Evolutionary conservation across 768 basidiomycete species (phyloP).

Genomic region (Naganishia kalamii): DNA sequence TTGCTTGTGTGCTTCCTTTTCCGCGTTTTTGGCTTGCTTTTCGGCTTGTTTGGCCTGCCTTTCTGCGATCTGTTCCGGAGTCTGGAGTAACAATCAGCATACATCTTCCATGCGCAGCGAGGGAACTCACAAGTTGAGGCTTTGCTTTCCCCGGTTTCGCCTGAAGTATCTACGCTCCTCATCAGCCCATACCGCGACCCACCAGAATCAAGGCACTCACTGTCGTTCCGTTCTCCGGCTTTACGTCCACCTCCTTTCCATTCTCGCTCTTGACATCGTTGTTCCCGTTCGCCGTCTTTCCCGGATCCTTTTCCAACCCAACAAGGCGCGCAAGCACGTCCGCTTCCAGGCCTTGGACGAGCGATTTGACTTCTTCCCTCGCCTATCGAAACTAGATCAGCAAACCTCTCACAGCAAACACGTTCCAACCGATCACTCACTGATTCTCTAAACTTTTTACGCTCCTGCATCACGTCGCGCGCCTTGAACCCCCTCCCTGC

Average conservation of each 20-base stretch:
- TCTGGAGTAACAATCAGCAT: too few species aligned
- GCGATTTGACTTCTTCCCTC: background rate
- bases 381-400: background rate
- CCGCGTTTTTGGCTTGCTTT: constrained; percentile 10
- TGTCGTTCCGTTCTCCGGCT: background rate
- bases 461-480: constrained; percentile 18
- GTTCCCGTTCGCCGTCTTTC: background rate
- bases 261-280: background rate
- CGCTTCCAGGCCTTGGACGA: background rate
- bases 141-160: constrained; percentile 6
- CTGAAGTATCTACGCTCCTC: background rate
- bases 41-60: constrained; percentile 18
- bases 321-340: background rate
- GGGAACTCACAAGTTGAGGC: background rate
- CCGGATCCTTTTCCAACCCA: constrained; percentile 1
- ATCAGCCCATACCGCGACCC: background rate
- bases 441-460: constrained; percentile 2
- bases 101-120: too few species aligned
- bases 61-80: constrained; percentile 4
- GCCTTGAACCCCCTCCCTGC: constrained; percentile 10
- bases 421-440: background rate
- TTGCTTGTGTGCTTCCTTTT: background rate
- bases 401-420: background rate
- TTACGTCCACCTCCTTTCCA: background rate
- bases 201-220: background rate